Base-by-base conservation (phyloP, 208 protist genomes). In the Crithidia acanthocephali region DNA sequence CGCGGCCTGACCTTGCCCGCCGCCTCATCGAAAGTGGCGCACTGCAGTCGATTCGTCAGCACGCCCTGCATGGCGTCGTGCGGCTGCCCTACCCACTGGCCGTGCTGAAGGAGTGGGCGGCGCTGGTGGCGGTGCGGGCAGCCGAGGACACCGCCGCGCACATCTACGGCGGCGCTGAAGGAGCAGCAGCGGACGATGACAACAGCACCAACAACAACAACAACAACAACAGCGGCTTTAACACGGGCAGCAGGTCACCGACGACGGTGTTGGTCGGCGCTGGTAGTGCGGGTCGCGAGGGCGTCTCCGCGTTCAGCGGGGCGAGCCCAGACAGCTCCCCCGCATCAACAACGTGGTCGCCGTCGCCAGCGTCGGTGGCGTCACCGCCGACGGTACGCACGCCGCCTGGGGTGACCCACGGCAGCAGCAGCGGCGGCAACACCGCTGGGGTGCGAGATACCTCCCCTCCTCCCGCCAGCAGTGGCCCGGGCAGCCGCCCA, bases 41-140 rank as follows among this genome's bases (percentile, higher is more conserved):
- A 33, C 23, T 95, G 58, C 59, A 47, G 22, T 33, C 40, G 4
- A 66, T 95, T 18, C 70, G 83, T 11, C 72, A 68, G 20, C 81
- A 91, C 70, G 83, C 86, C 2, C 56, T 69, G 64, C 67, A 74
- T 47, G 62, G 72, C 15, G 35, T 74, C 16, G 78, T 83, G 60
- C 84, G 81, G 32, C 59, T 72, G 32, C 80, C 90, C 15, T 72
- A 88, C 22, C 90, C 86, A 4, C 28, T 85, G 25, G 74, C 53
- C 18, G 75, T 79, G 45, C 70, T 91, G 48, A 78, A 81, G 58
- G 90, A 95, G 64, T 81, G 68, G 53, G 84, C 71, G 2, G 84
- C 84, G 48, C 33, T 81, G 47, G 68, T 76, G 25, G 59, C 64
- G 18, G 72, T 62, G 65, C 72, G 72, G 0, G 64, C 72, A 7